phyloP scores from a whole-genome alignment of 2,329 filamentous ascomycete genomes.

The Sclerotinia minor region DNA sequence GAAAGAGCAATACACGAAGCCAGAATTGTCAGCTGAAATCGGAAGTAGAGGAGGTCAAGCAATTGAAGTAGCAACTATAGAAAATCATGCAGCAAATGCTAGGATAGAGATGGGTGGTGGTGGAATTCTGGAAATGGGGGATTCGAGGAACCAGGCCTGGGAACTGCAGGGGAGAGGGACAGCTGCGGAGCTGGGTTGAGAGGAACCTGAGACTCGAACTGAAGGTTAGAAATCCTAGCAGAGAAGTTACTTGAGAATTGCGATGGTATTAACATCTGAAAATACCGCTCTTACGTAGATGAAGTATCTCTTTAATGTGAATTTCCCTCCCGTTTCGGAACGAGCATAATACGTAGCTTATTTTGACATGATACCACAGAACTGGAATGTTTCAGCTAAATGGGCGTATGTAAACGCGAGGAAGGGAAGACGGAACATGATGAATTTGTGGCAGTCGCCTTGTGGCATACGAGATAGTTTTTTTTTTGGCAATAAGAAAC shows the following conservation, averaged over 20 bases:
- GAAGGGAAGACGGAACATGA: no score
- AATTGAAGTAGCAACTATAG: background rate
- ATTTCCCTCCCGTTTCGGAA: background rate
- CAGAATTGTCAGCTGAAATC: background rate
- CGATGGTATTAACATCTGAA: no score
- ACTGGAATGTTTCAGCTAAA: no score
- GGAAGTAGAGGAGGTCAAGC: background rate
- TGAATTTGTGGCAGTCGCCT: background rate
- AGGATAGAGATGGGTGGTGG: background rate
- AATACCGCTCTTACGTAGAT: no score
- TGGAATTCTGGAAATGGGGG: background rate
- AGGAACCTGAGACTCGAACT: background rate
- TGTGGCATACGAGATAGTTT: background rate
- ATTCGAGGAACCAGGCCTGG: slow-evolving; percentile 1
- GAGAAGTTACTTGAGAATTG: background rate
- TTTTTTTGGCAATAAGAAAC: background rate
- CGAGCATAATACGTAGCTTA: background rate
- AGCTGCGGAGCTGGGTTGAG: background rate
- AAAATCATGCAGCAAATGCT: background rate
- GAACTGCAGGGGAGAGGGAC: background rate
- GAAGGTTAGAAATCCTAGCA: background rate
- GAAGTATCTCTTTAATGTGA: background rate
- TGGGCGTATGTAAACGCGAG: background rate
- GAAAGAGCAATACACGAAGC: background rate
- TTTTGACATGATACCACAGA: background rate